Evolutionary conservation across 75 land plant species (phyloP).

Genomic region (Larix kaempferi): DNA sequence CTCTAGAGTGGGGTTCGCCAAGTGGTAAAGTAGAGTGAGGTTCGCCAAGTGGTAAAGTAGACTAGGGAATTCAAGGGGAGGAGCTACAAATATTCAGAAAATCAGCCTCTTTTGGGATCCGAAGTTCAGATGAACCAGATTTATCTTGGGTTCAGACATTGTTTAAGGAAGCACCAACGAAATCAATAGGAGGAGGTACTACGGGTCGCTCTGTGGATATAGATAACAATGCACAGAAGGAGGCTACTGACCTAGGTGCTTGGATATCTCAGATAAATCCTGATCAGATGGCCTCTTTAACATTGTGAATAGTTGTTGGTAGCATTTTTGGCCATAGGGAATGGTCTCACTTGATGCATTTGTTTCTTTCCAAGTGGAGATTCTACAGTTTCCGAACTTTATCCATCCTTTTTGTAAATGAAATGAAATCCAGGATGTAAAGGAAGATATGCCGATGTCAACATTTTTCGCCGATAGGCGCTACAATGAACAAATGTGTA

Average conservation of each 20-base stretch:
- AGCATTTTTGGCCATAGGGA: no score
- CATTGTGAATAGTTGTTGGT: no score
- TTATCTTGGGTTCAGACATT: constrained; percentile 72
- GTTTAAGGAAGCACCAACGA: constrained; percentile 64
- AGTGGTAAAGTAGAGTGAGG: no score
- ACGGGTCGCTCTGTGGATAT: neutral
- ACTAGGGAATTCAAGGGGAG: constrained; percentile 63
- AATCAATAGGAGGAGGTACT: constrained; percentile 22
- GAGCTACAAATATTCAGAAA: constrained; percentile 27
- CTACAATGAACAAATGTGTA: no score
- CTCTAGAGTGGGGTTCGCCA: no score
- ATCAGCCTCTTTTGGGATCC: constrained; percentile 29
- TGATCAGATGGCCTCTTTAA: constrained; percentile 22
- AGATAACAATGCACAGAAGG: neutral
- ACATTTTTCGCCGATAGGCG: no score
- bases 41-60: constrained; percentile 58
- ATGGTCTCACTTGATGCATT: no score
- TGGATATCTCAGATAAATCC: constrained; percentile 72
- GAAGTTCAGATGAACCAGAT: constrained; percentile 58
- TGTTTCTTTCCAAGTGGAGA: no score
- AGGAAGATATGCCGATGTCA: no score
- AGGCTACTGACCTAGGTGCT: constrained; percentile 38
- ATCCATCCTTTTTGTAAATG: no score
- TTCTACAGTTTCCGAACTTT: no score
- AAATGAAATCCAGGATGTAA: no score